phyloP scores from a whole-genome alignment of 2,329 filamentous ascomycete species.

The Seiridium unicorne region DNA sequence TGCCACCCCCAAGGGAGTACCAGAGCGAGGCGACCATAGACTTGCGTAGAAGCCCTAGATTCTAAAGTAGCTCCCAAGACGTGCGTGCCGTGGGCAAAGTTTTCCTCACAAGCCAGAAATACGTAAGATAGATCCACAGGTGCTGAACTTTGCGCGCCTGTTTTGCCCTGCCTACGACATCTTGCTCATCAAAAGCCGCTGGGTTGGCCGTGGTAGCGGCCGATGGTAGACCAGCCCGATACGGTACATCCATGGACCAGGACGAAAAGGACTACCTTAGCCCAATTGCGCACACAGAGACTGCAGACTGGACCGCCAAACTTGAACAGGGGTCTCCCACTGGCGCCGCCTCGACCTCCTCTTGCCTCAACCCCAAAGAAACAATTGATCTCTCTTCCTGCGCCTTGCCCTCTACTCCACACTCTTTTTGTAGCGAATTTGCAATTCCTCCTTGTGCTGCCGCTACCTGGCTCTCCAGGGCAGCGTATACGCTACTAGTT shows the following conservation, averaged over 20 bases:
- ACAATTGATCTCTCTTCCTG: conserved; percentile 28
- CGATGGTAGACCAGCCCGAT: background rate
- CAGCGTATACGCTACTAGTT: conserved; percentile 37
- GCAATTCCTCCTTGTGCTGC: conserved; percentile 21
- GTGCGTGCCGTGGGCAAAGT: background rate
- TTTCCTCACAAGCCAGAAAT: background rate
- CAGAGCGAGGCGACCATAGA: conserved; percentile 1
- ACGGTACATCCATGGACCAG: background rate
- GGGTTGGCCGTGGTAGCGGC: background rate
- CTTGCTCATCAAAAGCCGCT: background rate
- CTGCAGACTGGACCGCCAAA: background rate
- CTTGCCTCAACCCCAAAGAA: conserved; percentile 7
- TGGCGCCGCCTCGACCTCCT: conserved; percentile 10
- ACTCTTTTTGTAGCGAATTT: conserved; percentile 36
- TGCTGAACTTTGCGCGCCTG: background rate
- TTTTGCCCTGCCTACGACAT: background rate
- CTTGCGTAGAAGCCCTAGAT: background rate
- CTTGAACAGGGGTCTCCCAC: conserved; percentile 7
- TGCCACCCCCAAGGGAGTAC: background rate
- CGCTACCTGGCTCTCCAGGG: conserved; percentile 46
- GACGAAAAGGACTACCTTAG: background rate
- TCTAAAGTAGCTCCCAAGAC: background rate
- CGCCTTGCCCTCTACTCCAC: conserved; percentile 38
- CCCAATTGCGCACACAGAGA: background rate
- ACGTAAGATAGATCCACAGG: conserved; percentile 2